A percentile compares a stretch with the other conserved stretches of the same genome.
phyloP scores from a whole-genome alignment of 192 early-diverging fungal species.

The Geranomyces variabilis region DNA sequence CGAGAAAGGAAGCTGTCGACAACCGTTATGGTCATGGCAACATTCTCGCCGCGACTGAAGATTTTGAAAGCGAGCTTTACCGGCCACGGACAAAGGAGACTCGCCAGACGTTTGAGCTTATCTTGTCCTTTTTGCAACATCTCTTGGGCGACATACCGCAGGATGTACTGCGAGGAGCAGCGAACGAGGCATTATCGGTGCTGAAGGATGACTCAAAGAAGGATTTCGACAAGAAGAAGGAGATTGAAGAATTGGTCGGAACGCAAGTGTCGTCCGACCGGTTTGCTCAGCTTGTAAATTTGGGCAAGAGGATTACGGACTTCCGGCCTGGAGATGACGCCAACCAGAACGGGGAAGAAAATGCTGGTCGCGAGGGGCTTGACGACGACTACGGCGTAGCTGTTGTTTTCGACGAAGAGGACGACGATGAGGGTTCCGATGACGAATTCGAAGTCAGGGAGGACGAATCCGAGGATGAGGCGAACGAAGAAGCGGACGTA shows the following conservation, averaged over 20 bases:
- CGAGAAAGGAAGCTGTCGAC: constrained; percentile 46
- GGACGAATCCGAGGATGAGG: constrained; percentile 46
- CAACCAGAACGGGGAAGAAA: constrained; percentile 61
- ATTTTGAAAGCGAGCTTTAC: constrained; percentile 82
- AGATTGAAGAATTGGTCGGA: constrained; percentile 77
- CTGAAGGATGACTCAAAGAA: constrained; percentile 83
- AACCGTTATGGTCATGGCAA: constrained; percentile 70
- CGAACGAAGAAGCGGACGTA: background rate
- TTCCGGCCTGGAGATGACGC: constrained; percentile 64
- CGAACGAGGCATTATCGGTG: constrained; percentile 79
- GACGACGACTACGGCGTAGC: constrained; percentile 93
- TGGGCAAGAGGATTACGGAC: constrained; percentile 95
- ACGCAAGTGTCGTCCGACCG: constrained; percentile 69
- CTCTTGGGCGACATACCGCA: constrained; percentile 85
- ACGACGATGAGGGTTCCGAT: constrained; percentile 80
- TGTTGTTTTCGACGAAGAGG: constrained; percentile 95
- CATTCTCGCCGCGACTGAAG: constrained; percentile 84
- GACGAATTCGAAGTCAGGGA: constrained; percentile 58
- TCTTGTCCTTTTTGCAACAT: constrained; percentile 79
- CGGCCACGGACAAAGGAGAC: constrained; percentile 91
- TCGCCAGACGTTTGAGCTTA: constrained; percentile 81
- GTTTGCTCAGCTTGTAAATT: constrained; percentile 86
- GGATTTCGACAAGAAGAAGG: constrained; percentile 87
- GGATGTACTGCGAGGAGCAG: constrained; percentile 87
- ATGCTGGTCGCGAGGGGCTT: constrained; percentile 43